phyloP scores from a whole-genome alignment of 2,329 filamentous ascomycete genomes.

The Emericellopsis atlantica region DNA sequence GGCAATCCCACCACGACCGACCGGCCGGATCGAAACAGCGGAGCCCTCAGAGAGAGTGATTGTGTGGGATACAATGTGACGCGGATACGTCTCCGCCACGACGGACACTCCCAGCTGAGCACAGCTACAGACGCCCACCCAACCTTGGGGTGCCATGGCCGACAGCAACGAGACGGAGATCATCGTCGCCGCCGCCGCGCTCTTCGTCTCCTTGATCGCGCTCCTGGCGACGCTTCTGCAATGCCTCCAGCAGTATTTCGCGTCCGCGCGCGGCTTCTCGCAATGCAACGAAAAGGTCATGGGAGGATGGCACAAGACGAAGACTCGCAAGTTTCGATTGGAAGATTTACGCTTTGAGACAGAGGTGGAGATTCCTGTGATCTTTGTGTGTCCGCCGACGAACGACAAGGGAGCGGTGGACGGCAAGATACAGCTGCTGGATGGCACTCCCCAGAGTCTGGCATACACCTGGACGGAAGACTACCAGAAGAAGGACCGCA shows the following conservation, averaged over 20 bases:
- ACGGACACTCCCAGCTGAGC: too few relatives aligned
- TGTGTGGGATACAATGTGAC: too few relatives aligned
- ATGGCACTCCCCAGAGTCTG: slow-evolving; percentile 23
- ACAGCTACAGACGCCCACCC: not conserved
- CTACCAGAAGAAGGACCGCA: slow-evolving; percentile 6
- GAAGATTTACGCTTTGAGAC: slow-evolving; percentile 36
- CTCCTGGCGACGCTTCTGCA: slow-evolving; percentile 31
- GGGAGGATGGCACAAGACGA: slow-evolving; percentile 29
- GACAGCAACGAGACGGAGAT: slow-evolving; percentile 15
- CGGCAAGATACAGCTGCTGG: slow-evolving; percentile 21
- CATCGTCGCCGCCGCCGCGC: slow-evolving; percentile 27
- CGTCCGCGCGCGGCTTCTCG: slow-evolving; percentile 34
- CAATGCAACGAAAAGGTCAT: slow-evolving; percentile 34
- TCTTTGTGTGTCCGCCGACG: slow-evolving; percentile 30
- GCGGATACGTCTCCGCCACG: too few relatives aligned
- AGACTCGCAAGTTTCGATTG: slow-evolving; percentile 24
- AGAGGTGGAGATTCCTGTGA: slow-evolving; percentile 34
- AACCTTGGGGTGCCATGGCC: not conserved
- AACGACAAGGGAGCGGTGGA: slow-evolving; percentile 24
- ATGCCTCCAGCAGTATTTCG: slow-evolving; percentile 35
- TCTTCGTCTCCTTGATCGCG: slow-evolving; percentile 33
- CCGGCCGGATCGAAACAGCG: too few relatives aligned
- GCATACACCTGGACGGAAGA: slow-evolving; percentile 16
- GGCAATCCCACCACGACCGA: too few relatives aligned
- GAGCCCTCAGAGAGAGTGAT: too few relatives aligned